A percentile compares a stretch with the other conserved stretches of the same genome.
Conservation (phyloP, 164 flowering plant species). For the Pachysandra terminalis region DNA sequence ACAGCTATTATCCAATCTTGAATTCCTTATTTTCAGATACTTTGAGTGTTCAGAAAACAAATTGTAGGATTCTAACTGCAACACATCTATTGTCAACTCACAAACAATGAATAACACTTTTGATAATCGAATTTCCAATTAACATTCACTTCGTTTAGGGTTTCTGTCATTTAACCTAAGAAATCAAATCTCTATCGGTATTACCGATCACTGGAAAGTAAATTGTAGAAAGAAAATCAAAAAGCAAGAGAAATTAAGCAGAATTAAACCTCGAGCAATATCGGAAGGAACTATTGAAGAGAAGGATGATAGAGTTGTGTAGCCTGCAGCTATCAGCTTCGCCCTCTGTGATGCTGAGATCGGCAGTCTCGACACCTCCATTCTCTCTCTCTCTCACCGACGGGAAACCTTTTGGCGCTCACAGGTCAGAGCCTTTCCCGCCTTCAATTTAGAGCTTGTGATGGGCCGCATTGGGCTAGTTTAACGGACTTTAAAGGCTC, state of each 20-base stretch:
- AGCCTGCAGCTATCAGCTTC: constrained; percentile 68
- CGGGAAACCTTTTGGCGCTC: background rate
- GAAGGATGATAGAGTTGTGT: constrained; percentile 52
- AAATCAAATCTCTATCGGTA: background rate
- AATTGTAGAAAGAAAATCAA: background rate
- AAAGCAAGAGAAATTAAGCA: background rate
- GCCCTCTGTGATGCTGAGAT: constrained; percentile 59
- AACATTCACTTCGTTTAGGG: too few relatives aligned
- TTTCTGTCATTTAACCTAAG: background rate
- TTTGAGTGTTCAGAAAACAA: too few relatives aligned
- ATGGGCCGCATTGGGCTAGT: too few relatives aligned
- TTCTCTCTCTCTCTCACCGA: constrained; percentile 10
- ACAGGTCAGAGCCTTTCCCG: background rate
- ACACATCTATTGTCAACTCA: too few relatives aligned
- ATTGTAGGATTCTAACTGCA: too few relatives aligned
- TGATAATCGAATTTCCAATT: too few relatives aligned
- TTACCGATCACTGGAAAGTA: background rate
- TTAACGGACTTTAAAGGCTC: too few relatives aligned
- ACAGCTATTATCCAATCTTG: too few relatives aligned
- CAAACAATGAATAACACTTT: too few relatives aligned
- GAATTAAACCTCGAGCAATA: constrained; percentile 53
- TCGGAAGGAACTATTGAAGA: constrained; percentile 45
- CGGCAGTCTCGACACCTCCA: constrained; percentile 60
- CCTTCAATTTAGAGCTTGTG: too few relatives aligned
- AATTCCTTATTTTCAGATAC: too few relatives aligned